Evolutionary conservation across 805 yeast genomes (phyloP).

Genomic region (Yarrowia sp.): DNA sequence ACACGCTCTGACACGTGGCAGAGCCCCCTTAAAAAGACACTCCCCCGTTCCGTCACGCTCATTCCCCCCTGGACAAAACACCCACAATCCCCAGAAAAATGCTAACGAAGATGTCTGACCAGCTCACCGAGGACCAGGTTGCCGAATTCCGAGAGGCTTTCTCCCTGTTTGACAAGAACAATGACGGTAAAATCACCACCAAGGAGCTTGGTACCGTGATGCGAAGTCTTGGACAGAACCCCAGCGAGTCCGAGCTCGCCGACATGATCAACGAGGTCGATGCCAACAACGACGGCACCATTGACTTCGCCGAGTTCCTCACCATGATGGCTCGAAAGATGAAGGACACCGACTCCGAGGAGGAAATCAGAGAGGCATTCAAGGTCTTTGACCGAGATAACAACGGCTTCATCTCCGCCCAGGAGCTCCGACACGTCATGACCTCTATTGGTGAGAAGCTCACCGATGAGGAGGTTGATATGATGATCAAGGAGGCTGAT

Average conservation of each 20-base stretch:
- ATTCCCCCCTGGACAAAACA: neutral
- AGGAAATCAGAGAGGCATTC: conserved; percentile 95
- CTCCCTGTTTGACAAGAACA: conserved; percentile 92
- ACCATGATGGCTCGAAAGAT: conserved; percentile 89
- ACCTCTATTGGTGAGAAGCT: conserved; percentile 97
- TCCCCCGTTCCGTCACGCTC: neutral
- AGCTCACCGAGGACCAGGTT: conserved; percentile 93
- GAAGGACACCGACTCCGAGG: conserved; percentile 96
- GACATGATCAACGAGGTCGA: conserved; percentile 98
- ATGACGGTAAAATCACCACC: conserved; percentile 95
- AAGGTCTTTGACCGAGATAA: conserved; percentile 93
- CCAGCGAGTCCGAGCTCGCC: conserved; percentile 91
- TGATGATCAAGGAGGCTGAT: conserved; percentile 94
- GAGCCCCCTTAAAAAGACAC: neutral
- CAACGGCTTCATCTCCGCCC: conserved; percentile 94
- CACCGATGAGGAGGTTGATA: conserved; percentile 95
- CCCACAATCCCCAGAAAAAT: neutral
- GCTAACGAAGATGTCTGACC: conserved; percentile 47
- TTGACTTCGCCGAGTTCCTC: conserved; percentile 77
- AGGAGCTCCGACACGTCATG: conserved; percentile 93
- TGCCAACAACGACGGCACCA: conserved; percentile 87
- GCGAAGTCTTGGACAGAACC: conserved; percentile 98
- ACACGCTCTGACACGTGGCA: conserved; percentile 22
- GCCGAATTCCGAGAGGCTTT: conserved; percentile 98
- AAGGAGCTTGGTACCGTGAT: conserved; percentile 95